Conservation (phyloP, 2,329 filamentous ascomycete genomes). For the Penicillium sp. region DNA sequence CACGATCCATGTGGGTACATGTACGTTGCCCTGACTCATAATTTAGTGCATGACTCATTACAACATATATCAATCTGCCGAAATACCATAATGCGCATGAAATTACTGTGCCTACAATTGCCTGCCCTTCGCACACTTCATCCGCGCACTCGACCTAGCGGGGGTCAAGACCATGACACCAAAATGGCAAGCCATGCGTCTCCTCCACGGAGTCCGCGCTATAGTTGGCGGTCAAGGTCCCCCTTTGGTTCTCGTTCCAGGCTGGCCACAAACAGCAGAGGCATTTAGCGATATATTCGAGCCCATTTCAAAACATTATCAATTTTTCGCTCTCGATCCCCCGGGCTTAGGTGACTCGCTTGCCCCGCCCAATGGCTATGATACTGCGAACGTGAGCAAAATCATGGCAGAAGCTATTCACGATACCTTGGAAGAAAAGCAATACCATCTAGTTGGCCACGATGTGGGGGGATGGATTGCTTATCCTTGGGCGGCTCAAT, state of each 20-base stretch:
- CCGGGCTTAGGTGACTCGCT: neutral
- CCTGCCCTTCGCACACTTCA: too few relatives aligned
- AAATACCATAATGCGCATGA: too few relatives aligned
- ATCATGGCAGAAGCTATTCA: neutral
- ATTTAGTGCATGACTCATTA: too few relatives aligned
- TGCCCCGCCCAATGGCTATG: neutral
- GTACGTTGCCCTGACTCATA: too few relatives aligned
- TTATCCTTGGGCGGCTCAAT: neutral
- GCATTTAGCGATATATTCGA: neutral
- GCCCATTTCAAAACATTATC: neutral
- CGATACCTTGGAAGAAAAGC: neutral
- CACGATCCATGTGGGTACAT: too few relatives aligned
- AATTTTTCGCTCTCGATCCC: neutral
- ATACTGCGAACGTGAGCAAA: neutral
- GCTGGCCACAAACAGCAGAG: neutral
- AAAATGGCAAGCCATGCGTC: neutral
- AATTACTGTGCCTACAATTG: too few relatives aligned
- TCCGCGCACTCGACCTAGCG: neutral
- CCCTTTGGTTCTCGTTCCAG: neutral
- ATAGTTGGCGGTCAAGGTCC: neutral
- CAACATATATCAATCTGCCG: too few relatives aligned
- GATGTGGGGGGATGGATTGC: neutral
- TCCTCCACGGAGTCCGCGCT: neutral
- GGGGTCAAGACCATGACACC: neutral
- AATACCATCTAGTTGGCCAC: neutral